phyloP scores from a whole-genome alignment of 805 yeast species.

The Wickerhamiella musiphila region DNA sequence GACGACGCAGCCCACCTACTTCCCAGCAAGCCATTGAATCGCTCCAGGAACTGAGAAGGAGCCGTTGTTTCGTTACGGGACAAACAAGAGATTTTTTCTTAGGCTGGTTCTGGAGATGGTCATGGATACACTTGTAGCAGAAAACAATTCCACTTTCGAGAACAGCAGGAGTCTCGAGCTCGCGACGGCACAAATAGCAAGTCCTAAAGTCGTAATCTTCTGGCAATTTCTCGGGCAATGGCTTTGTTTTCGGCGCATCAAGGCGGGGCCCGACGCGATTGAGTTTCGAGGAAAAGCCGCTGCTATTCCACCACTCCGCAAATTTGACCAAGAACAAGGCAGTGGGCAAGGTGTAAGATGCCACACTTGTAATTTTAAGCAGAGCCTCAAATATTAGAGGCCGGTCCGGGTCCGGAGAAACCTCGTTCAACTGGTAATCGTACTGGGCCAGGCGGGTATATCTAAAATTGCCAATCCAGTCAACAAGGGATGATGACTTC shows the following conservation, averaged over 20 bases:
- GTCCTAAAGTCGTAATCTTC: too few species aligned
- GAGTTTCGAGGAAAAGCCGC: slow-evolving; percentile 37
- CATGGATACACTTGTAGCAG: slow-evolving; percentile 73
- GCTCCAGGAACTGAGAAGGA: slow-evolving; percentile 43
- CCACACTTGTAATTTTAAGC: slow-evolving; percentile 4
- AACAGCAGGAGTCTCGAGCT: slow-evolving; percentile 60
- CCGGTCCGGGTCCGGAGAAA: slow-evolving; percentile 3
- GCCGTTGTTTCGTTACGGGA: slow-evolving; percentile 59
- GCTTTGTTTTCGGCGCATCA: slow-evolving; percentile 10
- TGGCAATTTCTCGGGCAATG: slow-evolving; percentile 2
- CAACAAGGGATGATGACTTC: slow-evolving; percentile 45
- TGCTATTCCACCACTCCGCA: slow-evolving; percentile 83
- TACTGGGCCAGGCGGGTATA: slow-evolving; percentile 38
- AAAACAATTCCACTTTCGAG: slow-evolving; percentile 85
- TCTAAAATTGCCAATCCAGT: slow-evolving; percentile 42
- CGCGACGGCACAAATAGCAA: slow-evolving; percentile 52
- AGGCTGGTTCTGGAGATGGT: slow-evolving; percentile 35
- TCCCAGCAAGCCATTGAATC: slow-evolving; percentile 48
- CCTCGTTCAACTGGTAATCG: slow-evolving; percentile 12
- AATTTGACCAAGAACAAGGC: slow-evolving; percentile 71
- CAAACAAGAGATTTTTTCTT: slow-evolving; percentile 49
- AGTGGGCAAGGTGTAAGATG: slow-evolving; percentile 44
- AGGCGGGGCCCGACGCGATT: slow-evolving; percentile 8
- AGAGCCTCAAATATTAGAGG: neutral
- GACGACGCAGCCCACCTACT: slow-evolving; percentile 54